Conservation (phyloP, 495 filamentous ascomycete genomes). For the Cercophora scortea region DNA sequence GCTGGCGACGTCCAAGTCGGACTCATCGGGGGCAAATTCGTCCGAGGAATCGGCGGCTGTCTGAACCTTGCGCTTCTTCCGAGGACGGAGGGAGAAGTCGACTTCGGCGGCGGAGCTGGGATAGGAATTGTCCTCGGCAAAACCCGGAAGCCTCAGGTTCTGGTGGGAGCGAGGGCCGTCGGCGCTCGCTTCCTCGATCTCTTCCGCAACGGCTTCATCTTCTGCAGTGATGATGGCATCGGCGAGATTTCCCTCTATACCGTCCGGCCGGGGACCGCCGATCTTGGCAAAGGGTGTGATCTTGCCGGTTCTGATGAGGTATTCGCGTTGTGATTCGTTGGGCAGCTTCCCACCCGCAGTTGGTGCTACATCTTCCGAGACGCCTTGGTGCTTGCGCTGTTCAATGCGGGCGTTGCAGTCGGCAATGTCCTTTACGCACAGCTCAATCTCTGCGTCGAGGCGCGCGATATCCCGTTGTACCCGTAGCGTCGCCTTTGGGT, state of each 20-base stretch:
- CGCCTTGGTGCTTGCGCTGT: conserved; percentile 49
- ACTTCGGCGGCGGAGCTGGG: conserved; percentile 25
- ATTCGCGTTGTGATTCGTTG: conserved; percentile 78
- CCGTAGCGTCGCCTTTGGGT: conserved; percentile 31
- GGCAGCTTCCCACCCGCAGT: conserved; percentile 46
- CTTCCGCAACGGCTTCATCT: conserved; percentile 43
- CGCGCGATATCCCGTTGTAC: conserved; percentile 56
- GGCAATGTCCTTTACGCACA: conserved; percentile 58
- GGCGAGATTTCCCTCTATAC: conserved; percentile 53
- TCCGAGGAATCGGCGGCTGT: conserved; percentile 31
- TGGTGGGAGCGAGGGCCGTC: conserved; percentile 65
- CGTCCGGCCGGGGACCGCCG: conserved; percentile 42
- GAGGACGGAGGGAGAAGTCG: conserved; percentile 43
- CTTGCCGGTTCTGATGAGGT: conserved; percentile 89
- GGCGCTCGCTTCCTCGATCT: conserved; percentile 49
- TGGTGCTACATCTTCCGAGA: conserved; percentile 30
- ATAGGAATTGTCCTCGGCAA: conserved; percentile 43
- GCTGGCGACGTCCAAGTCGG: conserved; percentile 17
- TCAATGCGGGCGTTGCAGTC: conserved; percentile 77
- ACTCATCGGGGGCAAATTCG: conserved; percentile 31
- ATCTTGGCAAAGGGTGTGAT: conserved; percentile 90
- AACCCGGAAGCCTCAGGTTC: conserved; percentile 72
- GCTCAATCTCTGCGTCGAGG: conserved; percentile 52
- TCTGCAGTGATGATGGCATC: conserved; percentile 73
- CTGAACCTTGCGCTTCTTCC: conserved; percentile 34